Percentiles rank a stretch among this genome's conserved stretches.
These are phyloP conservation scores for Rheum nobile DNA, from an alignment of 148 eudicot species.

Conservation along the genomic window DNA sequence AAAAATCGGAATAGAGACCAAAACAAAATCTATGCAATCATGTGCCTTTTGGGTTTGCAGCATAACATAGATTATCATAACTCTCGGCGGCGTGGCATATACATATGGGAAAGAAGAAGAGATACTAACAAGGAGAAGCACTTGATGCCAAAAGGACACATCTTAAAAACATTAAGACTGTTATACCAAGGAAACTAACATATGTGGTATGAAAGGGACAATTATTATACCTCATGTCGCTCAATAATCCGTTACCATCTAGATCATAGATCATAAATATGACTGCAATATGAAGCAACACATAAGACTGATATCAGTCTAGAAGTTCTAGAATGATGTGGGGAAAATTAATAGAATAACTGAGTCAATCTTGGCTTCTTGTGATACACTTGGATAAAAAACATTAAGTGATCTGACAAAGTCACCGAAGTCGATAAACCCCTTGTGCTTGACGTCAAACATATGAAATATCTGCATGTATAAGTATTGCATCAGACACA, in stretches of 20 bases:
- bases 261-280: constrained; percentile 84
- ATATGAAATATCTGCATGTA: constrained; percentile 74
- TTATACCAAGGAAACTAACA: background rate
- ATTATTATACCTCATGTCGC: constrained; percentile 68
- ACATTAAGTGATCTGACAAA: constrained; percentile 73
- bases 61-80: background rate
- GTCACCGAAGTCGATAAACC: constrained; percentile 88
- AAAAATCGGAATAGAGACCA: too few species aligned
- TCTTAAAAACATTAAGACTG: background rate
- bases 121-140: background rate
- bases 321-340: background rate
- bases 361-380: constrained; percentile 79
- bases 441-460: constrained; percentile 76
- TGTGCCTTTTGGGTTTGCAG: too few species aligned
- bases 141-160: background rate
- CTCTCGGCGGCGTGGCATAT: background rate
- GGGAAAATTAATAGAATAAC: constrained; percentile 12
- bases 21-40: too few species aligned
- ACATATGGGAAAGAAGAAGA: background rate
- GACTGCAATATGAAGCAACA: constrained; percentile 40
- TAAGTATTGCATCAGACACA: background rate
- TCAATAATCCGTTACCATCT: constrained; percentile 84
- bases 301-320: background rate
- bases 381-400: constrained; percentile 84
- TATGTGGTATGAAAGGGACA: background rate